Evolutionary conservation across 768 basidiomycete species (phyloP).

Genomic region (Mycena olivaceomarginata): DNA sequence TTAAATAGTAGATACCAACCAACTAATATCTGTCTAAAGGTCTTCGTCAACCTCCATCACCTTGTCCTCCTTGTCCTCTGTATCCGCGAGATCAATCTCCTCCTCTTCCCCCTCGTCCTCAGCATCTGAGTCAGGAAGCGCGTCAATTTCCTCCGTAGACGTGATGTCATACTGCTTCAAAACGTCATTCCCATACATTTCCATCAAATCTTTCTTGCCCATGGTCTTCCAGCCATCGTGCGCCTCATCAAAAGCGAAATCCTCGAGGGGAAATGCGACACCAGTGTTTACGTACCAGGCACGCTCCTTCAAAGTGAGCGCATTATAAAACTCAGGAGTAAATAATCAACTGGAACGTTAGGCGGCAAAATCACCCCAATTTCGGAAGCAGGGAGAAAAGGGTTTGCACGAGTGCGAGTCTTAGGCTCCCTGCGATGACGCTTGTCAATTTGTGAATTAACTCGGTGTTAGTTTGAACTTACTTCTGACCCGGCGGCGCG

Average conservation of each 20-base stretch:
- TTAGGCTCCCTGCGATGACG: background rate
- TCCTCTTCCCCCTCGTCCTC: background rate
- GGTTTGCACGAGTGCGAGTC: background rate
- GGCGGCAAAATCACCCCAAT: background rate
- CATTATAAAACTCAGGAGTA: background rate
- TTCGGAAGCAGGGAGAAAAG: background rate
- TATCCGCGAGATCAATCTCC: background rate
- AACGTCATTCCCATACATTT: background rate
- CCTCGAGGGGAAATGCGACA: background rate
- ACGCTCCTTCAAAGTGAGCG: background rate
- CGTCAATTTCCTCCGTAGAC: background rate
- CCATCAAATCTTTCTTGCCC: background rate
- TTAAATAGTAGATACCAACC: too few species aligned
- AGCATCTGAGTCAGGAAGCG: background rate
- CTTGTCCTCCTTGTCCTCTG: too few species aligned
- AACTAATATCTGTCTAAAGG: too few species aligned
- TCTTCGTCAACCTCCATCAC: background rate
- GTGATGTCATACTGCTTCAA: background rate
- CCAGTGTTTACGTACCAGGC: background rate
- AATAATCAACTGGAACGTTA: background rate
- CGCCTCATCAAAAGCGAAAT: background rate
- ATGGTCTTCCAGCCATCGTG: background rate
- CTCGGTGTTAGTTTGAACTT: background rate
- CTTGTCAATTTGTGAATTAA: too few species aligned
- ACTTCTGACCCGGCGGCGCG: background rate